phyloP scores from a whole-genome alignment of 352 stramenopile species.

The Globisporangium paroecandrum region DNA sequence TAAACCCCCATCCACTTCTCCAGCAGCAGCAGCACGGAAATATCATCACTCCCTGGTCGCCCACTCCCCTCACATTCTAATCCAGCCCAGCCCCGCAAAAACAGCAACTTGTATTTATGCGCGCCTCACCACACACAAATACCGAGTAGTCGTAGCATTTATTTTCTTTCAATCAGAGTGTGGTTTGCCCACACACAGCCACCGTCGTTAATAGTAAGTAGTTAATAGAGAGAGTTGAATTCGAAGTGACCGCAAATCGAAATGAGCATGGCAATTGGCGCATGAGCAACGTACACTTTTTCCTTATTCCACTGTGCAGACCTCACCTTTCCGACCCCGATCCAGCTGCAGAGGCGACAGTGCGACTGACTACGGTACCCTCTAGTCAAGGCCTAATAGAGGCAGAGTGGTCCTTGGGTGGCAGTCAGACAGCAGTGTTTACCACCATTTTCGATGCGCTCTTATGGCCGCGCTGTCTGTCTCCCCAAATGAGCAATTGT shows the following conservation, averaged over 20 bases:
- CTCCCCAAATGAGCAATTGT: too few species aligned
- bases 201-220: neutral
- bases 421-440: too few species aligned
- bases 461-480: too few species aligned
- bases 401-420: too few species aligned
- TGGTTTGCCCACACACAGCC: neutral
- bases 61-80: neutral
- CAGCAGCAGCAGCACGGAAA: neutral
- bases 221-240: neutral
- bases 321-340: too few species aligned
- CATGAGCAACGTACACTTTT: too few species aligned
- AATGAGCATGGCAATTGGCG: too few species aligned
- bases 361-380: too few species aligned
- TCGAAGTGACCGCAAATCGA: neutral
- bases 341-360: too few species aligned
- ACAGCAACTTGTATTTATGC: constrained; percentile 1
- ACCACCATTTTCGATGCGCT: too few species aligned
- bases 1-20: neutral
- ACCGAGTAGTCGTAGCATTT: neutral
- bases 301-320: too few species aligned
- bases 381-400: too few species aligned
- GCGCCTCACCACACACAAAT: neutral
- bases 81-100: neutral
- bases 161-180: neutral
- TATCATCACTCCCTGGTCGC: neutral